Evolutionary conservation across 2,329 filamentous ascomycete genomes (phyloP).

Genomic region (Colletotrichum endophyticum): DNA sequence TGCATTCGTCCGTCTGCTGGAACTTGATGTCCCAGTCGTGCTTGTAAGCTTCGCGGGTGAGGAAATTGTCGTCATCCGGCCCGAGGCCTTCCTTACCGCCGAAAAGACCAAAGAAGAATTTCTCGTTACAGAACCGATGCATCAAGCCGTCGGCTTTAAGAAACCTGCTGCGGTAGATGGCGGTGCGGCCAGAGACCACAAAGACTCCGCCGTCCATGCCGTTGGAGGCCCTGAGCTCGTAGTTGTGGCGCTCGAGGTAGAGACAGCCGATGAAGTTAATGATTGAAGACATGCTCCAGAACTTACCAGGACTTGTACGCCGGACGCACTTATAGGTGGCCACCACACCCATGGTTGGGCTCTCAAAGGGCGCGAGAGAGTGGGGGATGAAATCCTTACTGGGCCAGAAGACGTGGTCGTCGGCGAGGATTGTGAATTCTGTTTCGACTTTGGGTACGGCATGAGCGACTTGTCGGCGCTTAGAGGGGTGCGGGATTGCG

Average conservation of each 20-base stretch:
- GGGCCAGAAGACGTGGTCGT: conserved; percentile 61
- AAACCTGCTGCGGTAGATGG: conserved; percentile 54
- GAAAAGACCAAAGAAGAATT: conserved; percentile 48
- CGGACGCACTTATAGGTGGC: conserved; percentile 61
- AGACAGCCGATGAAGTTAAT: conserved; percentile 62
- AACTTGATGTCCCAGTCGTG: conserved; percentile 59
- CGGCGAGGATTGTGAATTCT: conserved; percentile 48
- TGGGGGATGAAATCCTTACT: conserved; percentile 40
- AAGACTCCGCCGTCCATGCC: conserved; percentile 64
- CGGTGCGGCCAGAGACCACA: conserved; percentile 62
- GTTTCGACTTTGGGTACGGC: conserved; percentile 43
- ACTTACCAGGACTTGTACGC: conserved; percentile 33
- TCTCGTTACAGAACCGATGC: conserved; percentile 51
- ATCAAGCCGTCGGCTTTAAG: conserved; percentile 49
- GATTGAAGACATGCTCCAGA: conserved; percentile 33
- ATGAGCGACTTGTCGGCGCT: conserved; percentile 51
- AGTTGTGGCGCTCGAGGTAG: conserved; percentile 69
- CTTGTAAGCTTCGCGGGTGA: conserved; percentile 57
- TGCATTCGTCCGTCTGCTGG: conserved; percentile 52
- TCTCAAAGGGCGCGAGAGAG: conserved; percentile 47
- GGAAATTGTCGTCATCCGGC: conserved; percentile 66
- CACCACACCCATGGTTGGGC: conserved; percentile 55
- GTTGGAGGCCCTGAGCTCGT: conserved; percentile 61
- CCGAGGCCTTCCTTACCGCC: conserved; percentile 46
- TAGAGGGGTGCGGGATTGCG: conserved; percentile 41